Percentiles rank a stretch among this genome's conserved stretches.
Evolutionary conservation across 2,329 filamentous ascomycete species (phyloP).

Genomic region (Fusarium temperatum): DNA sequence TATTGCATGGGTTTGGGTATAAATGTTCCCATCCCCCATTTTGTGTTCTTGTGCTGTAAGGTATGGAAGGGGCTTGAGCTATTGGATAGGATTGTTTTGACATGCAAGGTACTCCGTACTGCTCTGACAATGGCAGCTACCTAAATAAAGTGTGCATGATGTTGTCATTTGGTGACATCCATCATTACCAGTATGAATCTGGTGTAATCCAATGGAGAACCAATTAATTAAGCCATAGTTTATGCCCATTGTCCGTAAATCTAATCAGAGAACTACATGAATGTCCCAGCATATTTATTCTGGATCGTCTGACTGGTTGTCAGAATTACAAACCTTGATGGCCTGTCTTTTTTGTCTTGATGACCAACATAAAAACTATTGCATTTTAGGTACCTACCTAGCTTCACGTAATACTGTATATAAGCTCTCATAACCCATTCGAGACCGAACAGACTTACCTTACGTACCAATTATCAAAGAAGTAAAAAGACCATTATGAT

Average conservation of each 20-base stretch:
- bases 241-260: too few relatives aligned
- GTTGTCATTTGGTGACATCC: background rate
- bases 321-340: background rate
- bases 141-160: background rate
- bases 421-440: background rate
- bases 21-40: too few relatives aligned
- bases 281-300: background rate
- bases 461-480: background rate
- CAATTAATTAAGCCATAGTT: background rate
- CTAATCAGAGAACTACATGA: background rate
- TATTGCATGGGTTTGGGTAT: background rate
- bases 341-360: background rate
- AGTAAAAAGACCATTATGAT: background rate
- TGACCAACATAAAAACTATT: background rate
- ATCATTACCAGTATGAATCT: background rate
- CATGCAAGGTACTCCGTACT: background rate
- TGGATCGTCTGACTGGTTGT: background rate
- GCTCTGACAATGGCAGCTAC: background rate
- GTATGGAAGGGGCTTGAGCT: too few relatives aligned
- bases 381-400: too few relatives aligned
- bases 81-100: background rate
- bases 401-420: background rate
- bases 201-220: background rate
- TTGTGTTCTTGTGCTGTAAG: background rate
- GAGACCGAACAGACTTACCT: background rate